Conservation (phyloP, 2,329 filamentous ascomycete species). For the Madurella mycetomatis region DNA sequence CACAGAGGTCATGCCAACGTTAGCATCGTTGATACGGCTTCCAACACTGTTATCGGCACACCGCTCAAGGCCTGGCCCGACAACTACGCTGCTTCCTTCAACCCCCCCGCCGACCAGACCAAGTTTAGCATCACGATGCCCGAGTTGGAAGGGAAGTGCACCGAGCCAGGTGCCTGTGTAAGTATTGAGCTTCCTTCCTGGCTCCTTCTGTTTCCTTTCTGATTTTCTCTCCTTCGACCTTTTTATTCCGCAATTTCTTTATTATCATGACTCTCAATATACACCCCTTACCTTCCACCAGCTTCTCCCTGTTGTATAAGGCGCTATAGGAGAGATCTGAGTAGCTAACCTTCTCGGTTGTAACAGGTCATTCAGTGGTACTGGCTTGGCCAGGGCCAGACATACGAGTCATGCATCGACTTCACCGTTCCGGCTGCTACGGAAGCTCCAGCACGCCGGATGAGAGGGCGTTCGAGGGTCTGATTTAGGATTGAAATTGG, state of each 20-base stretch:
- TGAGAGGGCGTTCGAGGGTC: constrained; percentile 4
- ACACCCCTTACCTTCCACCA: no score
- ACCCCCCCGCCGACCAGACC: constrained; percentile 30
- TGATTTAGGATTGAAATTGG: not conserved
- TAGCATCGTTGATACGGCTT: constrained; percentile 42
- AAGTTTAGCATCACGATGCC: constrained; percentile 31
- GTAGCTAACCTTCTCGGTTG: no score
- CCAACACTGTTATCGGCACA: constrained; percentile 44
- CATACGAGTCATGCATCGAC: constrained; percentile 60
- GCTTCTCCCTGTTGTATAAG: no score
- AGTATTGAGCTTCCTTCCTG: constrained; percentile 4
- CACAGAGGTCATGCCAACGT: constrained; percentile 47
- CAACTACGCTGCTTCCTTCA: constrained; percentile 28
- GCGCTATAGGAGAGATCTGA: no score
- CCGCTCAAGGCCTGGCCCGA: constrained; percentile 31
- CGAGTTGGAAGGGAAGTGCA: constrained; percentile 27
- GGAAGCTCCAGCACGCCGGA: not conserved
- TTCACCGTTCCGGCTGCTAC: constrained; percentile 35
- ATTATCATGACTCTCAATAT: constrained; percentile 27
- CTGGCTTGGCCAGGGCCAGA: constrained; percentile 56
- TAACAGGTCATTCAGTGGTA: constrained; percentile 54
- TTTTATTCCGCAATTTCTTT: constrained; percentile 28
- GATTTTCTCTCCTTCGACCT: not conserved
- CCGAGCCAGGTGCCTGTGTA: constrained; percentile 28
- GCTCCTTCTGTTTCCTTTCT: no score